A percentile compares a stretch with the other conserved stretches of the same genome.
phyloP scores from a whole-genome alignment of 2,329 filamentous ascomycete species.

The Calonectria multiphialidica region DNA sequence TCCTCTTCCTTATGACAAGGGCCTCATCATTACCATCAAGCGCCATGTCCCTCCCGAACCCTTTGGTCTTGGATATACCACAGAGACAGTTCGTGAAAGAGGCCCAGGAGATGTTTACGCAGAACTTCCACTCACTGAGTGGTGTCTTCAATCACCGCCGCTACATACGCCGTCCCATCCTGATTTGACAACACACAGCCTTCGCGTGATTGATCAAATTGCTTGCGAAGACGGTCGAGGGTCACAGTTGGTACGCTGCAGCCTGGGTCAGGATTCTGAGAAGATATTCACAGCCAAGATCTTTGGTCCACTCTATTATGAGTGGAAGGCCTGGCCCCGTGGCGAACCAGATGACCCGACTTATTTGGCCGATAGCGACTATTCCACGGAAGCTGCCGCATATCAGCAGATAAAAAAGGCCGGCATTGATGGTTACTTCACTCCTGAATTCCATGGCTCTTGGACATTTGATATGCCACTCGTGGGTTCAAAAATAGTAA shows the following conservation, averaged over 20 bases:
- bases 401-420: background rate
- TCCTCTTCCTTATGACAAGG: background rate
- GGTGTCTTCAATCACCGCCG: background rate
- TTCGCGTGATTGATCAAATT: background rate
- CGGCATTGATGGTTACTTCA: background rate
- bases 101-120: background rate
- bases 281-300: background rate
- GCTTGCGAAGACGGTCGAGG: background rate
- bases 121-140: background rate
- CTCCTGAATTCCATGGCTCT: background rate
- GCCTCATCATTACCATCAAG: background rate
- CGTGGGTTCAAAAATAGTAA: background rate
- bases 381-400: background rate
- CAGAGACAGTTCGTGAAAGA: background rate
- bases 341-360: background rate
- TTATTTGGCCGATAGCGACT: background rate
- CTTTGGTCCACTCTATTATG: background rate
- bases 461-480: background rate
- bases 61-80: background rate
- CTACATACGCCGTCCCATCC: background rate
- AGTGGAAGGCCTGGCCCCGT: background rate
- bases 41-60: background rate
- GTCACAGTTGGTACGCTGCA: background rate
- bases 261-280: background rate
- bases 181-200: background rate